Evolutionary conservation across 148 eudicot species (phyloP), one percentile per base, ranked within the genome.

Genomic region (Drosera capensis): DNA sequence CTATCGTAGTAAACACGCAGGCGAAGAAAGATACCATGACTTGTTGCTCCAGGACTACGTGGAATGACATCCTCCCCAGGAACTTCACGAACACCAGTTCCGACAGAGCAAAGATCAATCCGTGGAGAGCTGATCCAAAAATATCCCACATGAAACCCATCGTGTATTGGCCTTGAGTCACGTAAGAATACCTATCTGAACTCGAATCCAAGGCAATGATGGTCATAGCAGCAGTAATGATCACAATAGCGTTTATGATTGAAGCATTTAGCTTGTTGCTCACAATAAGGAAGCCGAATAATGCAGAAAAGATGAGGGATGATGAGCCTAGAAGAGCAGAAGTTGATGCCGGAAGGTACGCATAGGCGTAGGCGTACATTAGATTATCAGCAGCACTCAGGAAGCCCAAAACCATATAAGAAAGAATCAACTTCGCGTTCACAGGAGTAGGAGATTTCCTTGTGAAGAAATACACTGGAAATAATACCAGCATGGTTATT

Each of bases 321-420:
- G 95, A 73, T 16, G 95, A 80, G 12, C 85, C 95, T 16, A 84
- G 48, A 50, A 84, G 75, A 17, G 88, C 71, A 26, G 95, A 85
- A 4, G 95, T 84, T 16, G 95, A 84, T 46, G 95, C 95, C 2
- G 85, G 95, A 23, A 84, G 82, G 49, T 84, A 84, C 2, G 90
- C 95, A 28, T 84, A 79, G n/a, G 87, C 94, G 28, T 84, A 84
- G 14, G 88, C 81, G 45, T 76, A 84, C 66, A 84, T 59, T 25
- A 84, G 85, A 52, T 84, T 84, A 30, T 84, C 90, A 15, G 78
- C 82, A 3, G 85, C 95, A 35, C 74, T 68, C 20, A 84, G 35
- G 62, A 84, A 84, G 1, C 90, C 95, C 31, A 84, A 43, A 0
- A 63, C 61, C 2, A 56, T 48, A 26, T 77, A 84, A 13, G 71